Base-by-base conservation (phyloP, 176 grass and related monocot genomes). In the Aegilops bicornis region DNA sequence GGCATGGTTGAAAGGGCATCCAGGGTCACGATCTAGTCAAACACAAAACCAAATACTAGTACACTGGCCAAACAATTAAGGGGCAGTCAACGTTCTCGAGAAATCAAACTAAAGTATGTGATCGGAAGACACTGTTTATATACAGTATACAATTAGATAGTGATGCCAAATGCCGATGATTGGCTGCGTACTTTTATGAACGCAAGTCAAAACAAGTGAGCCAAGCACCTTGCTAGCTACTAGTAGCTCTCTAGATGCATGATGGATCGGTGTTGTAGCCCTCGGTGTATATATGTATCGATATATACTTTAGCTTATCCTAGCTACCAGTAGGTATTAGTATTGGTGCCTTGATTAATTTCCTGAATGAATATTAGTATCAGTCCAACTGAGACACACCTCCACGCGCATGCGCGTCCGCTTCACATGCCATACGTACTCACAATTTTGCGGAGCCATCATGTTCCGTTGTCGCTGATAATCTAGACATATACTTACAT, bases 131-230 rank as follows among this genome's bases (percentile, higher is more conserved):
- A 30, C 17, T 37, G 70, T 42, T 73, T 45, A 4, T 4, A 47
- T 14, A 17, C 16, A 74, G 29, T 35, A 30, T 82, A 52, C 22
- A 52, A 82, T 69, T 82, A 10, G 43, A 42, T 29, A 71, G 48
- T 40, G 81, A 83, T 54, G 15, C 32, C n/a, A 61, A 48, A 13
- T 47, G 30, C 12, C 27, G 20, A 69, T 67, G 79, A 67, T 67
- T 67, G 79, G 13, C 66, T 64, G 39, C 48, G 48, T 52, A 7
- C 22, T 47, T 43, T 81, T 67, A 66, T 81, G 48, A 52, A 52
- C 48, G 12, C 64, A 72, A 39, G 81, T 83, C 81, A 83, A 72
- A 56, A 48, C 52, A 71, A 42, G 48, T 83, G 80, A 59, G 64
- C 66, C 72, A 76, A 43, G 42, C 27, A 76, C 17, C 17, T 50